A percentile compares a stretch with the other conserved stretches of the same genome.
Evolutionary conservation across 1,284 basidiomycete species (phyloP).

Genomic region (Athelia sp.): DNA sequence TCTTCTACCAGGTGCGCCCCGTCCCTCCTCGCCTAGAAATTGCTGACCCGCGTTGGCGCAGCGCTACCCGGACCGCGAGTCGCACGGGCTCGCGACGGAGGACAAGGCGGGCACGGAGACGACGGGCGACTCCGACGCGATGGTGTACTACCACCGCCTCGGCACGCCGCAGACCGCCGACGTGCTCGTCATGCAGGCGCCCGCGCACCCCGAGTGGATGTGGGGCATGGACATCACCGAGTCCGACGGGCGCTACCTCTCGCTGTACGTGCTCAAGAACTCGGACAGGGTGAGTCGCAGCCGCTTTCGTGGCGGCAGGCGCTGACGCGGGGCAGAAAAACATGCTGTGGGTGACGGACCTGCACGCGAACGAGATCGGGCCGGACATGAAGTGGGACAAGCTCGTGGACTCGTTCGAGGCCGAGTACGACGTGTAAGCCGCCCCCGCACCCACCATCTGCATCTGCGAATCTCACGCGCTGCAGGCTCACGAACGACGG

Average conservation of each 20-base stretch:
- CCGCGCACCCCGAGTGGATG: constrained; percentile 64
- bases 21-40: background rate
- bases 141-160: constrained; percentile 71
- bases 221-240: constrained; percentile 53
- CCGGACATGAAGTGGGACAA: constrained; percentile 68
- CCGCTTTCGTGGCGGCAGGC: background rate
- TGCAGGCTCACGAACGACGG: constrained; percentile 64
- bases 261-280: constrained; percentile 54
- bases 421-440: constrained; percentile 58
- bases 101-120: constrained; percentile 63
- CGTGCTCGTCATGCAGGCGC: constrained; percentile 59
- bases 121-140: constrained; percentile 60
- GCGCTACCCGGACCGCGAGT: constrained; percentile 54
- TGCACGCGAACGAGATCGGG: constrained; percentile 52
- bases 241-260: constrained; percentile 60
- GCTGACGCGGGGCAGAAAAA: constrained; percentile 48
- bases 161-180: constrained; percentile 72
- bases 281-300: constrained; percentile 53
- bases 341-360: constrained; percentile 69
- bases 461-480: constrained; percentile 5
- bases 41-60: constrained; percentile 12
- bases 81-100: constrained; percentile 43
- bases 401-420: constrained; percentile 58
- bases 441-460: background rate
- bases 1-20: constrained; percentile 70